phyloP scores from a whole-genome alignment of 805 yeast genomes.

The Candida broadrunensis region DNA sequence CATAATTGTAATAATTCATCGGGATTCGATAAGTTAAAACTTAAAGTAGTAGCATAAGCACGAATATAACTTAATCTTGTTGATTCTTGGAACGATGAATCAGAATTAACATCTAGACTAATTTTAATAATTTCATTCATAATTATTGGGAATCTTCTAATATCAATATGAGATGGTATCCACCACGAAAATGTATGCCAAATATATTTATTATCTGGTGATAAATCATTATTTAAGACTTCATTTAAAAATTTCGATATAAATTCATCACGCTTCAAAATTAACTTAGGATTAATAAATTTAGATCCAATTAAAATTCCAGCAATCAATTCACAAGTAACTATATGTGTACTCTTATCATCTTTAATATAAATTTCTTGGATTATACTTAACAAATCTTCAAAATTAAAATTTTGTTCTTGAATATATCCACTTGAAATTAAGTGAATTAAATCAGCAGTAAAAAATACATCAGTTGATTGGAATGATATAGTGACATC shows the following conservation, averaged over 20 bases:
- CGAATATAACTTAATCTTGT: conserved; percentile 57
- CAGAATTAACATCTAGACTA: conserved; percentile 46
- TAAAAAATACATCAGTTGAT: conserved; percentile 58
- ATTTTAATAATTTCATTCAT: conserved; percentile 44
- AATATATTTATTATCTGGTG: conserved; percentile 68
- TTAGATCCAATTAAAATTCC: conserved; percentile 58
- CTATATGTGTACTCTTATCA: conserved; percentile 76
- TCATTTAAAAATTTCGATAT: conserved; percentile 41
- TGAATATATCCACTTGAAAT: conserved; percentile 43
- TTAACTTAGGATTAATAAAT: conserved; percentile 31
- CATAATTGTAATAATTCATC: conserved; percentile 43
- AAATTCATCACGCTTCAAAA: conserved; percentile 42
- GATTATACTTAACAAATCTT: conserved; percentile 52
- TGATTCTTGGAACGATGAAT: conserved; percentile 64
- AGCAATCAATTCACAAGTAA: conserved; percentile 64
- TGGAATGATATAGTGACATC: conserved; percentile 68
- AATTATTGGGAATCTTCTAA: conserved; percentile 61
- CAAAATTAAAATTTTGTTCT: conserved; percentile 40
- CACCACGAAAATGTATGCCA: conserved; percentile 81
- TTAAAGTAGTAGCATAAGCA: conserved; percentile 45
- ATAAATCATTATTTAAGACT: conserved; percentile 55
- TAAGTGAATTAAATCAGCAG: conserved; percentile 48
- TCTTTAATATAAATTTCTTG: conserved; percentile 52
- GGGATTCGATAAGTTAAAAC: conserved; percentile 55
- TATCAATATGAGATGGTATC: conserved; percentile 63